phyloP scores from a whole-genome alignment of 73 alveolate species.

The Paramecium pentaurelia region DNA sequence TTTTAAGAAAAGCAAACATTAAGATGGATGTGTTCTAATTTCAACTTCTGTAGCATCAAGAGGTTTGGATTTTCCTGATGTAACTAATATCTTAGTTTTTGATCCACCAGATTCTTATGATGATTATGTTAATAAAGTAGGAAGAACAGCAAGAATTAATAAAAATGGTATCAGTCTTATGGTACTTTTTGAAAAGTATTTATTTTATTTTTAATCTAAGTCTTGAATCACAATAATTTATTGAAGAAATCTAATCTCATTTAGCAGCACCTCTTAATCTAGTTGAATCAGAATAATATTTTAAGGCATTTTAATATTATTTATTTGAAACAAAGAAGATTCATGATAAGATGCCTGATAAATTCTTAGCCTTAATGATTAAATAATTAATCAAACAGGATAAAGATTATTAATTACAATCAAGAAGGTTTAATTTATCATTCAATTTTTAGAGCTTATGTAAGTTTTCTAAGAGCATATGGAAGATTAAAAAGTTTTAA shows the following conservation, averaged over 20 bases:
- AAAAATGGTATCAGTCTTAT: slow-evolving; percentile 72
- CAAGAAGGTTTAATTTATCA: slow-evolving; percentile 50
- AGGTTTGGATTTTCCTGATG: slow-evolving; percentile 93
- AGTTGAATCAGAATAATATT: slow-evolving; percentile 54
- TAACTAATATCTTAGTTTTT: slow-evolving; percentile 86
- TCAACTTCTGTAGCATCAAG: slow-evolving; percentile 95
- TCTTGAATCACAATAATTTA: slow-evolving; percentile 20
- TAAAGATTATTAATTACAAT: slow-evolving; percentile 68
- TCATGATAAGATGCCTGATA: slow-evolving; percentile 50
- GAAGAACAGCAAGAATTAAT: slow-evolving; percentile 95
- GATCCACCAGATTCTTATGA: slow-evolving; percentile 85
- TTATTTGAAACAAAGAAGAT: not conserved
- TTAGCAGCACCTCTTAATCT: slow-evolving; percentile 50
- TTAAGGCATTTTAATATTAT: not conserved
- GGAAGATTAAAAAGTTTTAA: slow-evolving; percentile 72
- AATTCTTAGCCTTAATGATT: slow-evolving; percentile 63
- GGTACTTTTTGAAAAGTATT: slow-evolving; percentile 75
- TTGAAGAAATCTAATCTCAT: slow-evolving; percentile 40
- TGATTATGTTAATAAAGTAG: slow-evolving; percentile 93
- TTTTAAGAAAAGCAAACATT: slow-evolving; percentile 68
- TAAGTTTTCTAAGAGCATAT: slow-evolving; percentile 54
- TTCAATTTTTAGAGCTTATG: slow-evolving; percentile 70
- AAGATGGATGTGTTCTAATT: slow-evolving; percentile 78
- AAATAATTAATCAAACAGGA: slow-evolving; percentile 68
- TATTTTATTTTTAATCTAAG: not conserved